Evolutionary conservation across 164 flowering plant species (phyloP), one percentile per base, ranked within the genome.

Genomic region (Buxus sempervirens): DNA sequence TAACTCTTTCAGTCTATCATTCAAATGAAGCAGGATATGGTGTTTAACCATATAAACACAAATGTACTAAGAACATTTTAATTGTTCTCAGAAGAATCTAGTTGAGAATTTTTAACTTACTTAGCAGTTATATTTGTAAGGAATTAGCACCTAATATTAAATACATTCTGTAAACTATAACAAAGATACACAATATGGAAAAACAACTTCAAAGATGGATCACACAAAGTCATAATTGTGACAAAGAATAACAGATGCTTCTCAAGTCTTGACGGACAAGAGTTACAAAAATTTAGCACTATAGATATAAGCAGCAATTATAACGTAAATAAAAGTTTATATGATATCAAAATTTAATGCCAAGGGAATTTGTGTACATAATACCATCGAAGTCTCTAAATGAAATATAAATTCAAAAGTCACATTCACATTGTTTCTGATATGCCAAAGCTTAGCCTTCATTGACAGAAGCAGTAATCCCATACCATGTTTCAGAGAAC

Each of bases 401-500:
- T 6, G 21, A 45, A 54, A 48, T 5, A 24, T 36, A 36, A 55
- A 28, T 56, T 41, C 60, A 45, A 10, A 5, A 45, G 24, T 18
- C 9, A 9, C 20, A 24, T 24, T 16, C n/a, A 51, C 26, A 13
- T 14, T n/a, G 18, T n/a, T 61, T 32, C 58, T 49, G 60, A 12
- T 8, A 23, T 58, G 41, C 56, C 20, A 45, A 60, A 54, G 27
- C 10, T 32, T 60, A 32, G 13, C 21, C 20, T 58, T 45, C 10
- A 60, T 59, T 24, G 21, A 72, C 26, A 19, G 53, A 61, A 54
- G 7, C 53, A 69, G 19, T 23, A 55, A 73, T 20, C 53, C 0
- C 71, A 38, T 73, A 87, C 92, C 92, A 55, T 81, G 77, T 69
- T 74, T 73, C 24, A 80, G 62, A 58, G 88, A 85, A 69, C 92